Conservation (phyloP, 2,329 filamentous ascomycete species). For the Beauveria caledonica region DNA sequence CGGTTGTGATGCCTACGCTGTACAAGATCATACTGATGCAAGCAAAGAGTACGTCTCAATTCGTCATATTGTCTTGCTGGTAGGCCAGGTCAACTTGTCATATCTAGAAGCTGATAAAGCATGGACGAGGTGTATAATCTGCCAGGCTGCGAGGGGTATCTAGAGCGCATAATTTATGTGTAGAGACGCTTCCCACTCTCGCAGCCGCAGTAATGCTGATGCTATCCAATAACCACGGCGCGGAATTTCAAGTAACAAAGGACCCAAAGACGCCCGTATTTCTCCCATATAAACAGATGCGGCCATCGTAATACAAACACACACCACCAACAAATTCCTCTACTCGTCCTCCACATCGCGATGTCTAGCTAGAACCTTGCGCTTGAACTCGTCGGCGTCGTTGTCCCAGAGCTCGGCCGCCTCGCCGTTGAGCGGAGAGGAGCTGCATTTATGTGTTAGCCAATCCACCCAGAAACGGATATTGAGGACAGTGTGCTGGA, state of each 20-base stretch:
- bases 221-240: slow-evolving; percentile 27
- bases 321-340: slow-evolving; percentile 12
- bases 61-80: slow-evolving; percentile 2
- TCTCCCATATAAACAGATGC: slow-evolving; percentile 23
- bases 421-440: slow-evolving; percentile 91
- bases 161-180: not conserved
- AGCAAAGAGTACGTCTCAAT: not conserved
- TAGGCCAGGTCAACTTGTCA: not conserved
- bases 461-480: not conserved
- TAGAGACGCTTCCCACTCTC: not conserved
- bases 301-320: not conserved
- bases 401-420: slow-evolving; percentile 95
- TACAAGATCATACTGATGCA: not conserved
- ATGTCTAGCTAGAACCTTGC: slow-evolving; percentile 56
- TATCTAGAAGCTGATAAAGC: not conserved
- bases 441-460: slow-evolving; percentile 41
- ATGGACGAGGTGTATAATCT: not conserved
- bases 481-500: not conserved
- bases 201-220: slow-evolving; percentile 19
- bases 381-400: slow-evolving; percentile 79
- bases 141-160: not conserved
- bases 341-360: slow-evolving; percentile 58
- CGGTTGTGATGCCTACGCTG: not conserved
- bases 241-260: slow-evolving; percentile 23
- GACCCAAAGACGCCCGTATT: slow-evolving; percentile 32